Evolutionary conservation across 192 early-diverging fungal genomes (phyloP).

Genomic region (Coemansia sp.): DNA sequence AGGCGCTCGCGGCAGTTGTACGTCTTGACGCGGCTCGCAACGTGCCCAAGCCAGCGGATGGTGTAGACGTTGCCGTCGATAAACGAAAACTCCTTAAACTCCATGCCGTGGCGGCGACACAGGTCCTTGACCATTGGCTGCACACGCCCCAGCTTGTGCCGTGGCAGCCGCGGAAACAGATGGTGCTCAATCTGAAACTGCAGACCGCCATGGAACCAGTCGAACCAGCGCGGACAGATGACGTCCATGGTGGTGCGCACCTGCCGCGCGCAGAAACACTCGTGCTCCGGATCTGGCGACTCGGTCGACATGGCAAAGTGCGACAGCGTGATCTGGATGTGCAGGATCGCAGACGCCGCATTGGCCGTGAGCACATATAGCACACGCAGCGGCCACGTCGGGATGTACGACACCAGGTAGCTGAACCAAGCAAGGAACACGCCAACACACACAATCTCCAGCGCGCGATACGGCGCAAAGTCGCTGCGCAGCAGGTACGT

Average conservation of each 20-base stretch:
- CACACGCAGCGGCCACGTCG: slow-evolving; percentile 62
- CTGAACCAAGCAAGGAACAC: slow-evolving; percentile 82
- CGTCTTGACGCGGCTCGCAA: slow-evolving; percentile 60
- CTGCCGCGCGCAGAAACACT: slow-evolving; percentile 83
- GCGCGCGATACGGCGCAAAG: slow-evolving; percentile 68
- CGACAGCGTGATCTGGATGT: slow-evolving; percentile 94
- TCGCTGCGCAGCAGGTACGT: slow-evolving; percentile 63
- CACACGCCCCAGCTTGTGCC: slow-evolving; percentile 78
- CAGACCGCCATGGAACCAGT: slow-evolving; percentile 97
- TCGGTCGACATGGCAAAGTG: slow-evolving; percentile 95
- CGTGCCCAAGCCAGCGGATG: slow-evolving; percentile 67
- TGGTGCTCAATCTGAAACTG: slow-evolving; percentile 98
- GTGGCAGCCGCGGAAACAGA: slow-evolving; percentile 88
- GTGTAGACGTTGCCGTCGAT: slow-evolving; percentile 79
- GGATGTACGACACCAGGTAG: slow-evolving; percentile 66
- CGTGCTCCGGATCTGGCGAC: slow-evolving; percentile 62
- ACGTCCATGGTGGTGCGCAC: slow-evolving; percentile 96
- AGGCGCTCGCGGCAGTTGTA: slow-evolving; percentile 41
- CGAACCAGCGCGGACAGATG: slow-evolving; percentile 87
- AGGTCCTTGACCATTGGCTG: slow-evolving; percentile 76
- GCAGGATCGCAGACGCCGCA: slow-evolving; percentile 79
- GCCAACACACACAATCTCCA: slow-evolving; percentile 74
- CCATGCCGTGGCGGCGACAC: slow-evolving; percentile 71
- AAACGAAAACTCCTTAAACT: slow-evolving; percentile 80
- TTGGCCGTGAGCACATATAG: slow-evolving; percentile 78